Evolutionary conservation across 2,329 filamentous ascomycete genomes (phyloP).

Genomic region (Chaetomiaceae sp.): DNA sequence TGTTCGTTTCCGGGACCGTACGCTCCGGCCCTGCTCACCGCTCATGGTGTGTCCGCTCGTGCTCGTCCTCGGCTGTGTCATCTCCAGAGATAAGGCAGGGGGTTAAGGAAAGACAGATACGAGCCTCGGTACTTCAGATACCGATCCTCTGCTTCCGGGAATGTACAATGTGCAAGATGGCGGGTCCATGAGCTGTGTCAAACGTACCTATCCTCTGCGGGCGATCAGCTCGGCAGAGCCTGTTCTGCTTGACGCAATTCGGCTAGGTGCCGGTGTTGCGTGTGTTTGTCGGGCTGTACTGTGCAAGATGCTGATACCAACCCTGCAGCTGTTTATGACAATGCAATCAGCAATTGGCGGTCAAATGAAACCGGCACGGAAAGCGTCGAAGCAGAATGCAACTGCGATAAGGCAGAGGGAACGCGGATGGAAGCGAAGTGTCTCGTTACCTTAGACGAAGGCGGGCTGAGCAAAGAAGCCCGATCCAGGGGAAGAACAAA

Average conservation of each 20-base stretch:
- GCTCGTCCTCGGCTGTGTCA: conserved; percentile 7
- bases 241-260: neutral
- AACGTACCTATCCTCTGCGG: conserved; percentile 13
- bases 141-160: neutral
- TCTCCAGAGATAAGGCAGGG: too few relatives aligned
- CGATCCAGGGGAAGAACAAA: conserved; percentile 2
- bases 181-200: neutral
- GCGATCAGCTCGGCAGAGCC: neutral
- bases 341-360: neutral
- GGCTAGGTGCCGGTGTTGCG: neutral
- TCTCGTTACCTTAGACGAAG: conserved; percentile 6
- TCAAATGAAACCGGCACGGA: conserved; percentile 6
- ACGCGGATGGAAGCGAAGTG: neutral
- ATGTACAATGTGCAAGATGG: conserved; percentile 1
- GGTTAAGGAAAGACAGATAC: conserved; percentile 17
- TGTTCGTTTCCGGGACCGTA: conserved; percentile 17
- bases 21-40: conserved; percentile 20
- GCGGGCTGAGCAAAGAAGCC: neutral
- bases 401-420: conserved; percentile 10
- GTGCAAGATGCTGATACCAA: conserved; percentile 5
- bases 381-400: neutral
- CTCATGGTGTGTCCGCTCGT: conserved; percentile 14
- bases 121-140: neutral
- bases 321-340: conserved; percentile 9
- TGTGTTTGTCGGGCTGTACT: neutral